Base-by-base conservation (phyloP, 208 protist genomes). In the Novymonas esmeraldas region DNA sequence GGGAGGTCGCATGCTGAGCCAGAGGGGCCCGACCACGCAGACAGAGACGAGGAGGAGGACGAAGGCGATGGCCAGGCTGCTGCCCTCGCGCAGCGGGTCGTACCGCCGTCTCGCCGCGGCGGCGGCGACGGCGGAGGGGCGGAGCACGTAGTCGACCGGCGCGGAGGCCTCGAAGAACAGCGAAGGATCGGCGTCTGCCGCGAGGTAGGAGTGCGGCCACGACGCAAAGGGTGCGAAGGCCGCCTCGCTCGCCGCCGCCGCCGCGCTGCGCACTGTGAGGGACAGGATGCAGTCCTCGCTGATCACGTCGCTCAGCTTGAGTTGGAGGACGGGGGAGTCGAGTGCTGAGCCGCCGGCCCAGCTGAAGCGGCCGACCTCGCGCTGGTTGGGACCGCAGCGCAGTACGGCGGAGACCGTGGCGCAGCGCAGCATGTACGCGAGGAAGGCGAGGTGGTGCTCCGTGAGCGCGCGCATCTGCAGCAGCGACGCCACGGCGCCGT, bases 131-230 rank as follows among this genome's bases (percentile, higher is more conserved):
- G 29, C 48, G 2, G 69, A 56, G 3, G 58, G 42, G 44, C 45
- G 69, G 31, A 75, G 41, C 16, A 41, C 42, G 36, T 59, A 63
- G 24, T 29, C 33, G 4, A 69, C 28, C 44, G 55, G 29, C 0
- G 69, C 18, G 4, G 69, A 75, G 26, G 14, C 58, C 10, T 54
- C 45, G 39, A 69, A 64, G 48, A 75, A 75, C 20, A 46, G 48
- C 29, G 61, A 58, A 2, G 61, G 14, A 24, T 59, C 28, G 33
- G 62, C 20, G 0, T 64, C 54, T 6, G 64, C 31, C 6, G 60
- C 36, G 26, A 75, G 57, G 38, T 75, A 64, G 16, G 52, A 62
- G 54, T 69, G 63, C 3, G 69, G 69, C 69, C 69, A 75, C 45
- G 69, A 59, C 26, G 46, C 18, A 46, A 62, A 45, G 9, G 69